Evolutionary conservation across 2,329 filamentous ascomycete genomes (phyloP), one percentile per base, ranked within the genome.

Genomic region (Cladosporium sp.): DNA sequence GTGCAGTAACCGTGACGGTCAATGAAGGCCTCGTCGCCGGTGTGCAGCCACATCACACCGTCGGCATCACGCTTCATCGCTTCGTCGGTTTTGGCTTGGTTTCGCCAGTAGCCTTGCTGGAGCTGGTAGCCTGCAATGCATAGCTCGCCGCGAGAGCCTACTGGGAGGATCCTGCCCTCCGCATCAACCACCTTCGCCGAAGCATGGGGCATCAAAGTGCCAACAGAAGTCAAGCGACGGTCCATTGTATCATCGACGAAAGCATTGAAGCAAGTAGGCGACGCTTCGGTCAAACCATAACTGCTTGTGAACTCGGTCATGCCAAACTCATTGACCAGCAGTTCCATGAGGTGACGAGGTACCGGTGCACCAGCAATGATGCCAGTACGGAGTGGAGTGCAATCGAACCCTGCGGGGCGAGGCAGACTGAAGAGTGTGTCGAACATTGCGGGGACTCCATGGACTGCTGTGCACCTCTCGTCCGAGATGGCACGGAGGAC

Each of bases 361-460:
- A 94, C 91, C 0, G 91, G 90, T 0, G 90, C 89, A 0, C 92
- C 92, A 0, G 91, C 91, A 54, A 93, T 90, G 72, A 92, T 93
- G 8, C 91, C 91, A 0, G 91, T 93, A 38, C 91, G 84, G 21
- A 93, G 82, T 18, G 66, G 65, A 28, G 64, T 71, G 78, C 77
- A 80, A 66, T 83, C 78, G 71, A 85, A 86, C 18, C 78, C 74
- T 3, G 71, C 69, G 0, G 83, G 83, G 65, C 83, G 80, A n/a
- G 80, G 80, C 1, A 84, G 73, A 47, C 78, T 78, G 65, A 87
- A 80, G 11, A 86, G 81, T 0, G 88, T 88, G 74, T 92, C 90
- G 77, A 93, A 92, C 92, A 94, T 94, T 65, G 92, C 91, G 0
- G 92, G 92, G 0, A 94, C 92, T 38, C 92, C 92, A 74, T 93